Evolutionary conservation across 2,329 filamentous ascomycete species (phyloP).

Genomic region (Rutstroemia sp.): DNA sequence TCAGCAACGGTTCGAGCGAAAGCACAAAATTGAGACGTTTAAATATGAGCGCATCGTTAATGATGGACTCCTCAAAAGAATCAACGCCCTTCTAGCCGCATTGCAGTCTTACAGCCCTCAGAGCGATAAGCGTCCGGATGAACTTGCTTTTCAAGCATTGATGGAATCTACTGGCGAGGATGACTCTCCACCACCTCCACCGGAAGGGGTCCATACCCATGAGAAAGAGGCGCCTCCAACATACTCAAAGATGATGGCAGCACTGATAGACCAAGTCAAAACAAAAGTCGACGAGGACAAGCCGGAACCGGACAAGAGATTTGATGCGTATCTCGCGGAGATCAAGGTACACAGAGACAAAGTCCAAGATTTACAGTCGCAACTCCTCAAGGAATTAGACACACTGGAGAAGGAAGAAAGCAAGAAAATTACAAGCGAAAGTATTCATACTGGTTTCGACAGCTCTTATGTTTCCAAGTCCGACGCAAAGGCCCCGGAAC

Average conservation of each 20-base stretch:
- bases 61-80: constrained; percentile 78
- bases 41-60: constrained; percentile 93
- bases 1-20: constrained; percentile 76
- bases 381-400: constrained; percentile 66
- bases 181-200: constrained; percentile 65
- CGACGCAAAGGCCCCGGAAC: constrained; percentile 23
- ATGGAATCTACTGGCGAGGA: constrained; percentile 75
- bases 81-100: constrained; percentile 68
- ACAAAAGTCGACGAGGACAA: constrained; percentile 64
- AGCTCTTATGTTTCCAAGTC: constrained; percentile 72
- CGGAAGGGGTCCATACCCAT: constrained; percentile 70
- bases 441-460: constrained; percentile 83
- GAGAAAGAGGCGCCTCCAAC: constrained; percentile 67
- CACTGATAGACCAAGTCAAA: constrained; percentile 90
- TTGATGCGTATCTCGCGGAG: constrained; percentile 69
- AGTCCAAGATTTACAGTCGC: constrained; percentile 68
- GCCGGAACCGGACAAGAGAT: constrained; percentile 54
- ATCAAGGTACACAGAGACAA: constrained; percentile 70
- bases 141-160: constrained; percentile 82
- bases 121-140: constrained; percentile 59
- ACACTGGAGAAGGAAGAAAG: constrained; percentile 79
- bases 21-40: constrained; percentile 80
- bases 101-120: constrained; percentile 67
- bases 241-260: constrained; percentile 98
- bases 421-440: constrained; percentile 89